Conservation (phyloP, 495 filamentous ascomycete species). For the Thozetella sp. region DNA sequence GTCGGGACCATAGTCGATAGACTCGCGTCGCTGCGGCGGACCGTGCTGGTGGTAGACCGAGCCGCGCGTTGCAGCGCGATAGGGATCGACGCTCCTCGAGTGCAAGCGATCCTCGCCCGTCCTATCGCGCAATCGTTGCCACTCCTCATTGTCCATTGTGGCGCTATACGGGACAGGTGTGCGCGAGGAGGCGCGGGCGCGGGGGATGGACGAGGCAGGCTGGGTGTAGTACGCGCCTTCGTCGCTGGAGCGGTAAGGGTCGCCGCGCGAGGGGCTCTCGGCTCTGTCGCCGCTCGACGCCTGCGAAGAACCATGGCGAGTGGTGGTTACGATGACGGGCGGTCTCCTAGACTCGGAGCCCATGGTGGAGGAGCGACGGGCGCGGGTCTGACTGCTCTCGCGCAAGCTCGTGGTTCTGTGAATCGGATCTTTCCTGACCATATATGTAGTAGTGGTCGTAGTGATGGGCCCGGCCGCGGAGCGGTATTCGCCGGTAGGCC, state of each 20-base stretch:
- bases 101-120: conserved; percentile 39
- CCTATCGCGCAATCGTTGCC: conserved; percentile 40
- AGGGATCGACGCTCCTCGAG: conserved; percentile 31
- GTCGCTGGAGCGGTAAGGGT: conserved; percentile 49
- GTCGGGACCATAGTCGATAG: conserved; percentile 64
- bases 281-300: conserved; percentile 26
- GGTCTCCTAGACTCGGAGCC: conserved; percentile 32
- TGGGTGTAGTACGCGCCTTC: conserved; percentile 48
- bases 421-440: conserved; percentile 45
- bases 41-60: conserved; percentile 28
- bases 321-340: conserved; percentile 52
- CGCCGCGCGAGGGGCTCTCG: conserved; percentile 42
- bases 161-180: conserved; percentile 25
- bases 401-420: conserved; percentile 38
- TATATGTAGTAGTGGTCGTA: conserved; percentile 46
- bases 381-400: conserved; percentile 28
- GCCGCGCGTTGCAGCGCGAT: conserved; percentile 33
- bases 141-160: conserved; percentile 43
- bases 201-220: conserved; percentile 49
- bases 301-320: conserved; percentile 24
- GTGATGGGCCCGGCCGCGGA: conserved; percentile 27
- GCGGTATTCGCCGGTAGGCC: conserved; percentile 28
- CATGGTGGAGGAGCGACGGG: conserved; percentile 35
- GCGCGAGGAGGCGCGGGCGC: conserved; percentile 24
- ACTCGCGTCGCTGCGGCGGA: conserved; percentile 29